These are phyloP conservation scores for Penicillium polonicum DNA, from an alignment of 2,329 filamentous ascomycete genomes.

Conservation along the genomic window DNA sequence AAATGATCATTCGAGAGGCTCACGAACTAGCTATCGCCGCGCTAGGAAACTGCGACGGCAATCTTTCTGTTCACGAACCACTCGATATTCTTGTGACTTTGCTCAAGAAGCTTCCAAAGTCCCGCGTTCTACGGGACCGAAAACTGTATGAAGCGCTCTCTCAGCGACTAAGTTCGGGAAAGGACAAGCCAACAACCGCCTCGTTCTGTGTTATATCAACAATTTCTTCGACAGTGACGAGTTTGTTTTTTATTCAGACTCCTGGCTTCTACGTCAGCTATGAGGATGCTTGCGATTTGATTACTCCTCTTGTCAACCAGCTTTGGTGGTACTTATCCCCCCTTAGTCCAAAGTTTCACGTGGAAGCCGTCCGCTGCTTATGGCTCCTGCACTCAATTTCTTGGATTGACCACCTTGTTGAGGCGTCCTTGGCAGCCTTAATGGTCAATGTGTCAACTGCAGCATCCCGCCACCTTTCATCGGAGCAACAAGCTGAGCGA, in stretches of 20 bases:
- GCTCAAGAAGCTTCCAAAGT: constrained; percentile 41
- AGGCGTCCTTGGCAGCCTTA: constrained; percentile 70
- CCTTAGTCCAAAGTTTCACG: constrained; percentile 86
- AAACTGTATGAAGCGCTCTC: constrained; percentile 38
- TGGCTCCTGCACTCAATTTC: constrained; percentile 82
- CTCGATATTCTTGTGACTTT: constrained; percentile 59
- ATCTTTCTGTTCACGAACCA: constrained; percentile 55
- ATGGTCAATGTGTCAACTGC: constrained; percentile 55
- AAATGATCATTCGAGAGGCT: constrained; percentile 64
- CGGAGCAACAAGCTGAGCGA: constrained; percentile 38
- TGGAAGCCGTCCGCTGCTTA: constrained; percentile 81
- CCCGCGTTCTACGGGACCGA: constrained; percentile 35
- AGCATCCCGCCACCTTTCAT: constrained; percentile 30
- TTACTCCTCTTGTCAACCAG: constrained; percentile 66
- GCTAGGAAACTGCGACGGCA: constrained; percentile 26
- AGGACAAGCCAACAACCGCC: constrained; percentile 29
- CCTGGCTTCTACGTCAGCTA: constrained; percentile 40
- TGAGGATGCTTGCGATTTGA: constrained; percentile 57
- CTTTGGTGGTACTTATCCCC: constrained; percentile 81
- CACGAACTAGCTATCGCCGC: constrained; percentile 37
- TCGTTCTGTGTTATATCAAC: constrained; percentile 39
- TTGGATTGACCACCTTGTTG: constrained; percentile 68
- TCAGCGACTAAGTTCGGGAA: constrained; percentile 22
- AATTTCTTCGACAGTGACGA: constrained; percentile 51
- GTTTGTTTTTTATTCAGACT: constrained; percentile 38